phyloP scores from a whole-genome alignment of 164 flowering plant genomes.

The Protea cynaroides region DNA sequence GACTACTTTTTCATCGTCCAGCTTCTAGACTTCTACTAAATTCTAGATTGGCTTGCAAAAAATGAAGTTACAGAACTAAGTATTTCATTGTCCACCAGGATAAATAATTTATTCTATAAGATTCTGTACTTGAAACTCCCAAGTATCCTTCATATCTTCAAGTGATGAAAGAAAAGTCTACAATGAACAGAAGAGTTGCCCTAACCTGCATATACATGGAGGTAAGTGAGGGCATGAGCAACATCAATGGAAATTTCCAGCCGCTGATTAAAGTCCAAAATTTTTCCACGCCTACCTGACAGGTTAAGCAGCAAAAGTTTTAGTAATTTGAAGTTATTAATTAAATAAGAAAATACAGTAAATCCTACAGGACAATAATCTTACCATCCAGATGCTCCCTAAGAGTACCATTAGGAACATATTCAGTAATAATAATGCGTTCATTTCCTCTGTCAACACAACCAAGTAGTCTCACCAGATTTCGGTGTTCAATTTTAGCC shows the following conservation, averaged over 20 bases:
- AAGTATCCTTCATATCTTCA: not conserved
- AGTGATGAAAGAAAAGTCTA: not conserved
- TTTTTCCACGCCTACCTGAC: conserved; percentile 67
- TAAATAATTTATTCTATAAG: not conserved
- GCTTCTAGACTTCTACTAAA: too few species aligned
- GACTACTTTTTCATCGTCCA: too few species aligned
- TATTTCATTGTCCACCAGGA: not conserved
- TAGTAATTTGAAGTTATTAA: not conserved
- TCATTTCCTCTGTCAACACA: conserved; percentile 84
- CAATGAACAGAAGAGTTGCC: not conserved
- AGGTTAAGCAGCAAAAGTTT: conserved; percentile 11
- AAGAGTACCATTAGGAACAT: conserved; percentile 86
- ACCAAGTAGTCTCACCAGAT: conserved; percentile 85
- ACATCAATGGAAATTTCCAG: conserved; percentile 87
- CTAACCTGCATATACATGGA: conserved; percentile 58
- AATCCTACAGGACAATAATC: conserved; percentile 6
- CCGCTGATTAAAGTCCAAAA: conserved; percentile 83
- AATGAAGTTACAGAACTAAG: too few species aligned
- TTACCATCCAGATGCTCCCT: conserved; percentile 97
- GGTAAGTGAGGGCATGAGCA: conserved; percentile 83
- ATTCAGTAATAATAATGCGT: conserved; percentile 82
- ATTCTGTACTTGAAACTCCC: not conserved
- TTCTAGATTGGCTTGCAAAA: too few species aligned
- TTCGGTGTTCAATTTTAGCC: conserved; percentile 87
- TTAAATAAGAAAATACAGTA: not conserved